Evolutionary conservation across 805 yeast species (phyloP).

Genomic region (Brettanomyces custersianus): DNA sequence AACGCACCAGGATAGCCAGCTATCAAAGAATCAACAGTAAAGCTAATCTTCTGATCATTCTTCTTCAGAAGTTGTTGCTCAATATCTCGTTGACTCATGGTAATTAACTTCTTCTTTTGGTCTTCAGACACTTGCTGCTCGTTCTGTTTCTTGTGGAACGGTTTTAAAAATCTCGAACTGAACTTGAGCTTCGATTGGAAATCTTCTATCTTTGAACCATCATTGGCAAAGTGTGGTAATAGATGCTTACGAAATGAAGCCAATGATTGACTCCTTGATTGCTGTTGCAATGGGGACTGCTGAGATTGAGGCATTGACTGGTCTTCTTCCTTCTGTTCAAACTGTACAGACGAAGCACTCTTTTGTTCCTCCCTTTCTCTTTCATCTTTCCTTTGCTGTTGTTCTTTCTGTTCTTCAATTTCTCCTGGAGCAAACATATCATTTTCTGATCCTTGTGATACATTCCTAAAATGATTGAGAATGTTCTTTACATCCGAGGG

Average conservation of each 20-base stretch:
- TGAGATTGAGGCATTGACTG: not conserved
- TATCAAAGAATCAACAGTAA: slow-evolving; percentile 40
- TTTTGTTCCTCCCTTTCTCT: not conserved
- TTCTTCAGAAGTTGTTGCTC: slow-evolving; percentile 16
- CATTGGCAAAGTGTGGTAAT: not conserved
- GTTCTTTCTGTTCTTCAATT: too few species aligned
- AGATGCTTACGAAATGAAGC: not conserved
- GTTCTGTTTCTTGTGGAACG: slow-evolving; percentile 10
- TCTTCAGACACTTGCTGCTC: not conserved
- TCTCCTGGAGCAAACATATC: too few species aligned
- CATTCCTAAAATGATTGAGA: too few species aligned
- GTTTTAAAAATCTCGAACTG: slow-evolving; percentile 13
- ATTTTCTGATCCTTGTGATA: too few species aligned
- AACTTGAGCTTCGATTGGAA: slow-evolving; percentile 12
- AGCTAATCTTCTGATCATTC: slow-evolving; percentile 18
- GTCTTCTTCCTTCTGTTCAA: not conserved
- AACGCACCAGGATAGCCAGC: slow-evolving; percentile 70
- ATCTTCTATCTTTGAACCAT: not conserved
- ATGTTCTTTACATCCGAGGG: not conserved
- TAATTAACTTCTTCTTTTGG: slow-evolving; percentile 7
- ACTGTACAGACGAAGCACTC: not conserved
- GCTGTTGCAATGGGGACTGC: too few species aligned
- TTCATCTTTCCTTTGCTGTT: too few species aligned
- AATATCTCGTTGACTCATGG: slow-evolving; percentile 1
- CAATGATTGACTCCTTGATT: too few species aligned